phyloP scores from a whole-genome alignment of 2,329 filamentous ascomycete genomes.

The Scedosporium minutisporum region DNA sequence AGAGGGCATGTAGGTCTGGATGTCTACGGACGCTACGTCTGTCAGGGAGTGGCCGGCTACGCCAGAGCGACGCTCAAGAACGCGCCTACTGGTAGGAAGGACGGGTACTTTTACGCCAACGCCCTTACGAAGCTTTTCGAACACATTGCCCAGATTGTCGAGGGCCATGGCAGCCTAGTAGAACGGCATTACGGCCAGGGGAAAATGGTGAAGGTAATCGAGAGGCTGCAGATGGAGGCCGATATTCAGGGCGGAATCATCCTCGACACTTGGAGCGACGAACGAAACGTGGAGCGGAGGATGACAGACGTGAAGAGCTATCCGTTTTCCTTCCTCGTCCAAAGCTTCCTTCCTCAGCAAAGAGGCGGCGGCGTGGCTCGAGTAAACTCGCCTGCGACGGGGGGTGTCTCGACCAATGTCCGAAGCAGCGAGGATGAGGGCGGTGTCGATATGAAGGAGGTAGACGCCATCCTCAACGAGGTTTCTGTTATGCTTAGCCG shows the following conservation, averaged over 20 bases:
- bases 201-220: slow-evolving; percentile 91
- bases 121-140: slow-evolving; percentile 88
- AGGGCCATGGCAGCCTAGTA: slow-evolving; percentile 81
- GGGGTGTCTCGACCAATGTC: slow-evolving; percentile 32
- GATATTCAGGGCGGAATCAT: slow-evolving; percentile 95
- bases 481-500: slow-evolving; percentile 84
- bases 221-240: slow-evolving; percentile 84
- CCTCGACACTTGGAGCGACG: slow-evolving; percentile 90
- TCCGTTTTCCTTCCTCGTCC: slow-evolving; percentile 91
- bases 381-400: slow-evolving; percentile 61
- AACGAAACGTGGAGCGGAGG: slow-evolving; percentile 72
- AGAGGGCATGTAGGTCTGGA: slow-evolving; percentile 82
- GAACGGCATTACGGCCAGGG: slow-evolving; percentile 88
- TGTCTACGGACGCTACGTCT: slow-evolving; percentile 92
- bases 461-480: slow-evolving; percentile 80
- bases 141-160: slow-evolving; percentile 93
- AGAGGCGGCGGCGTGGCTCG: slow-evolving; percentile 54
- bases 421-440: slow-evolving; percentile 77
- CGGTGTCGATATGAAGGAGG: slow-evolving; percentile 84
- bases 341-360: slow-evolving; percentile 75
- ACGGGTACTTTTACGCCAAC: slow-evolving; percentile 85
- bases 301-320: slow-evolving; percentile 96
- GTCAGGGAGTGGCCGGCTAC: slow-evolving; percentile 79
- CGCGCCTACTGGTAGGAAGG: slow-evolving; percentile 45
- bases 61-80: slow-evolving; percentile 74